Percentiles rank a stretch among this genome's conserved stretches.
Evolutionary conservation across 768 basidiomycete species (phyloP).

Genomic region (Neoboletus brunneissimus): DNA sequence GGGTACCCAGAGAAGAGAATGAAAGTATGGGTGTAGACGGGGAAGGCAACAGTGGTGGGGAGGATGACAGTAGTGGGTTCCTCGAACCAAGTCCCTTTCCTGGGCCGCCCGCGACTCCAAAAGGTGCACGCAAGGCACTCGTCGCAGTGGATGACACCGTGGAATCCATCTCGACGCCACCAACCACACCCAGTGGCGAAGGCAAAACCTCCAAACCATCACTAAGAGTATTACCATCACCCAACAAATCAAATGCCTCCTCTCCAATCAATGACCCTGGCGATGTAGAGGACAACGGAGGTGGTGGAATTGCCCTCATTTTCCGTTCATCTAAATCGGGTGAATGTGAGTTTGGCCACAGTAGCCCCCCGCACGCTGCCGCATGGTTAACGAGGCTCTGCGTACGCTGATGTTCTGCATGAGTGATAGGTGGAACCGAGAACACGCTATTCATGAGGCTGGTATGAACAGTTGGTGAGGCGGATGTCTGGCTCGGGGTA

Average conservation of each 20-base stretch:
- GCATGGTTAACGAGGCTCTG: conserved; percentile 56
- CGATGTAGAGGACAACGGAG: conserved; percentile 15
- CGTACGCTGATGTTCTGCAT: conserved; percentile 54
- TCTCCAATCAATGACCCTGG: neutral
- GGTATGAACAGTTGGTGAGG: conserved; percentile 13
- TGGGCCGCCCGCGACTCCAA: conserved; percentile 1
- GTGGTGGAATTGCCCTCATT: conserved; percentile 27
- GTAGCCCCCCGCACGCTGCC: conserved; percentile 41
- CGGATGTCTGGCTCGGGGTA: conserved; percentile 15
- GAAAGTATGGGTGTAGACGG: conserved; percentile 19
- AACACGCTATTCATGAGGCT: conserved; percentile 13
- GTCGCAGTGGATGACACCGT: neutral
- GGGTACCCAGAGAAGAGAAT: conserved; percentile 8
- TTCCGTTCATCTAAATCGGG: conserved; percentile 17
- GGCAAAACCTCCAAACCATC: neutral
- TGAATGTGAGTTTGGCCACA: conserved; percentile 37
- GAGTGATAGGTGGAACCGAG: conserved; percentile 26
- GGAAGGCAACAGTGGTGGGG: conserved; percentile 14
- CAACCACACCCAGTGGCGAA: neutral
- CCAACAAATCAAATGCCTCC: conserved; percentile 19
- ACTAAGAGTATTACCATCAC: conserved; percentile 5
- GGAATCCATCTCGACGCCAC: neutral
- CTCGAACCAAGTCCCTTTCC: conserved; percentile 2
- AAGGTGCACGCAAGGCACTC: neutral
- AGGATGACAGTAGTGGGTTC: conserved; percentile 15